Conservation (phyloP, 495 filamentous ascomycete genomes). For the Parachaetomium inaequale region DNA sequence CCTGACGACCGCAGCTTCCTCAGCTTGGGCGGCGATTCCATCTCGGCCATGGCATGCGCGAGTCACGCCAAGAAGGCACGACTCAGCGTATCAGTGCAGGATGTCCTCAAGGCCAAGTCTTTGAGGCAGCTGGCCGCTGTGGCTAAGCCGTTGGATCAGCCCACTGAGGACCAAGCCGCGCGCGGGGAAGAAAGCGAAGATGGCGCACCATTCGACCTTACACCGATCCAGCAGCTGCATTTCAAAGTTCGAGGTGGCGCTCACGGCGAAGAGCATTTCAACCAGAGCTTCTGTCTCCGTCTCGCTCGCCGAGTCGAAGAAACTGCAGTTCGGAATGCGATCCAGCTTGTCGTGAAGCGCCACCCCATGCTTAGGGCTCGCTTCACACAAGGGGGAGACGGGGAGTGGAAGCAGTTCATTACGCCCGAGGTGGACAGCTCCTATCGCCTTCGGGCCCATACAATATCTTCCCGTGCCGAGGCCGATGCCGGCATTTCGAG, state of each 20-base stretch:
- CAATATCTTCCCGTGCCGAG: neutral
- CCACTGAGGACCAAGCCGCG: neutral
- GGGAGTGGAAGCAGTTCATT: slow-evolving; percentile 27
- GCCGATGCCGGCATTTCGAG: slow-evolving; percentile 15
- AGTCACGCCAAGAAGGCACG: slow-evolving; percentile 25
- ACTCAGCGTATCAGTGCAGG: slow-evolving; percentile 24
- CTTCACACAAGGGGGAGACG: slow-evolving; percentile 32
- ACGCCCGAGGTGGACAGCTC: slow-evolving; percentile 16
- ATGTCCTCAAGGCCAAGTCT: slow-evolving; percentile 48
- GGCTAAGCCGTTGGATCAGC: slow-evolving; percentile 6
- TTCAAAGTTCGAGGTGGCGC: slow-evolving; percentile 46
- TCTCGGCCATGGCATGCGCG: slow-evolving; percentile 54
- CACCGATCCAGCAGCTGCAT: slow-evolving; percentile 58
- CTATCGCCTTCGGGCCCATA: slow-evolving; percentile 21
- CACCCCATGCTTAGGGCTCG: slow-evolving; percentile 65
- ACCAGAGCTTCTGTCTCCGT: slow-evolving; percentile 57
- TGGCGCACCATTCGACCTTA: slow-evolving; percentile 35
- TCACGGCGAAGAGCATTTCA: slow-evolving; percentile 56
- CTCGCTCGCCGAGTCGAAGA: slow-evolving; percentile 41
- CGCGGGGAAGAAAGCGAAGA: slow-evolving; percentile 3
- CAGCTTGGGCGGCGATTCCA: slow-evolving; percentile 61
- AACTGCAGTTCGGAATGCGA: slow-evolving; percentile 37
- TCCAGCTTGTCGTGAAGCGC: slow-evolving; percentile 48
- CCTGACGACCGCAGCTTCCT: slow-evolving; percentile 51
- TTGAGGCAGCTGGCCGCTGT: slow-evolving; percentile 29